Percentiles rank a stretch among this genome's conserved stretches.
phyloP scores from a whole-genome alignment of 768 basidiomycete species.

The Suillus sp. region DNA sequence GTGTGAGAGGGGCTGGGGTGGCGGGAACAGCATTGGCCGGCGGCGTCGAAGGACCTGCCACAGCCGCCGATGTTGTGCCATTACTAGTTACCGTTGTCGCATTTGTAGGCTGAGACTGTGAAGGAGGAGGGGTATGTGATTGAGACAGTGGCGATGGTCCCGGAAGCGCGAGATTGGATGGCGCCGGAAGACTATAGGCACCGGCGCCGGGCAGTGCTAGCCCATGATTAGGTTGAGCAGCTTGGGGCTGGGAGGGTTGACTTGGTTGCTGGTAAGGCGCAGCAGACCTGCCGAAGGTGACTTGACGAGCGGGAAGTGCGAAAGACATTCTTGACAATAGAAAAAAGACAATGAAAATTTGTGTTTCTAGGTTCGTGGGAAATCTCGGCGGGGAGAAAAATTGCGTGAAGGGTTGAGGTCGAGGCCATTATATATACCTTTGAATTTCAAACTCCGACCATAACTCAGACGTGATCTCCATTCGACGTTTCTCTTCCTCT shows the following conservation, averaged over 20 bases:
- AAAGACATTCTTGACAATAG: conserved; percentile 46
- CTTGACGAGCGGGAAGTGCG: conserved; percentile 75
- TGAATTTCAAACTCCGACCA: conserved; percentile 34
- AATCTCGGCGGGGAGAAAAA: conserved; percentile 30
- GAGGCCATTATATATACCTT: conserved; percentile 30
- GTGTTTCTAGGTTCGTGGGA: conserved; percentile 19
- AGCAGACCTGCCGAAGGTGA: conserved; percentile 73
- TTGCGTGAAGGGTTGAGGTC: conserved; percentile 17
- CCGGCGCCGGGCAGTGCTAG: conserved; percentile 56
- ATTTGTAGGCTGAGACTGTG: conserved; percentile 29
- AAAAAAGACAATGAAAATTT: conserved; percentile 19
- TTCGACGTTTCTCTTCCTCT: conserved; percentile 23
- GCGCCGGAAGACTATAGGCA: conserved; percentile 45
- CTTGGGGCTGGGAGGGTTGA: conserved; percentile 40
- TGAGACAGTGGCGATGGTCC: conserved; percentile 59
- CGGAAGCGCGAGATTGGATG: conserved; percentile 52
- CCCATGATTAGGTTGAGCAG: conserved; percentile 46
- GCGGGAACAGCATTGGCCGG: conserved; percentile 56
- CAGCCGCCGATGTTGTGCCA: conserved; percentile 39
- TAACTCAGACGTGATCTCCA: conserved; percentile 21
- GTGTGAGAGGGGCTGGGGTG: conserved; percentile 73
- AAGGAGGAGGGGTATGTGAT: conserved; percentile 36
- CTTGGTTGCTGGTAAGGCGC: conserved; percentile 46
- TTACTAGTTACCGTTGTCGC: conserved; percentile 34
- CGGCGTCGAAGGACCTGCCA: conserved; percentile 63